Evolutionary conservation across 1,139 yeast species (phyloP).

Genomic region (Zygoascus sp.): DNA sequence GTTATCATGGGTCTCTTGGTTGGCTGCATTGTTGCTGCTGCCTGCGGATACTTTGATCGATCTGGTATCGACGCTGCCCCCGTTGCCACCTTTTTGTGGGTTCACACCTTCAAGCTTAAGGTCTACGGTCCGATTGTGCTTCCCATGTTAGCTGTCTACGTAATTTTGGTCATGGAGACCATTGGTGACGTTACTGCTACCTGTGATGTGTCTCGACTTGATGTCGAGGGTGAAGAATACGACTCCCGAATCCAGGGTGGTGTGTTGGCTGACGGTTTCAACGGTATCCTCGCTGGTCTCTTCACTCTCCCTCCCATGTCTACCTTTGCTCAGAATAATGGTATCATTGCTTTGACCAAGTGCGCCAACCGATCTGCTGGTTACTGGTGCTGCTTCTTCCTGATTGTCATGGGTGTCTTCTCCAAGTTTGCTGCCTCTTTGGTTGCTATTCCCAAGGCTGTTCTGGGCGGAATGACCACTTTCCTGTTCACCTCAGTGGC

Average conservation of each 20-base stretch:
- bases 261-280: slow-evolving; percentile 70
- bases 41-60: slow-evolving; percentile 71
- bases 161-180: slow-evolving; percentile 82
- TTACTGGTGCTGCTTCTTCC: slow-evolving; percentile 81
- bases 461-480: slow-evolving; percentile 89
- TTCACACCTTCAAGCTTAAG: slow-evolving; percentile 66
- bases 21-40: slow-evolving; percentile 91
- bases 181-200: slow-evolving; percentile 93
- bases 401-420: slow-evolving; percentile 79
- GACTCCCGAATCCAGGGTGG: slow-evolving; percentile 92
- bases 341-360: slow-evolving; percentile 84
- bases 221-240: slow-evolving; percentile 72
- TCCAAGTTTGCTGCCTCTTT: slow-evolving; percentile 87
- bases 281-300: slow-evolving; percentile 68
- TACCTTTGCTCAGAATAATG: slow-evolving; percentile 90
- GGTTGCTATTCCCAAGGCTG: slow-evolving; percentile 77
- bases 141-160: slow-evolving; percentile 76
- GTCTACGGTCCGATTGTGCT: slow-evolving; percentile 80
- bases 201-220: slow-evolving; percentile 79
- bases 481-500: slow-evolving; percentile 86
- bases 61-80: slow-evolving; percentile 62
- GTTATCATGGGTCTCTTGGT: slow-evolving; percentile 77
- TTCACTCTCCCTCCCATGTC: slow-evolving; percentile 70
- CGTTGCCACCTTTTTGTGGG: slow-evolving; percentile 84
- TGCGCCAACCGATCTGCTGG: slow-evolving; percentile 86